Percentiles rank a stretch among this genome's conserved stretches.
phyloP scores from a whole-genome alignment of 2,329 filamentous ascomycete genomes.

The Fusarium poae region DNA sequence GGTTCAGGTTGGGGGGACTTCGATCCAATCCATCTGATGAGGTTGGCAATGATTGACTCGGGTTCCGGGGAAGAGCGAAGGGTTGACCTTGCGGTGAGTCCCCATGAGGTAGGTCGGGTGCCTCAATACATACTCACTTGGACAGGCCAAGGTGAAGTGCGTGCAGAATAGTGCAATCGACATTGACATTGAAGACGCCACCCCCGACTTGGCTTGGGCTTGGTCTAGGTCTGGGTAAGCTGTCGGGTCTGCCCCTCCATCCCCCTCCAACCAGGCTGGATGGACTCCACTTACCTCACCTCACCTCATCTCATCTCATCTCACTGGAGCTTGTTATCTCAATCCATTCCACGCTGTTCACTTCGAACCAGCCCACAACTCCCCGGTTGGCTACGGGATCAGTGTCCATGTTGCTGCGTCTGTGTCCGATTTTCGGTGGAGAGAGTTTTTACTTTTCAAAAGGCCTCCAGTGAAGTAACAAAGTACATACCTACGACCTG shows the following conservation, averaged over 20 bases:
- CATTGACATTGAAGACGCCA: slow-evolving; percentile 27
- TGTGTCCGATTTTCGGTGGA: slow-evolving; percentile 44
- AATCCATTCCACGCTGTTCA: slow-evolving; percentile 28
- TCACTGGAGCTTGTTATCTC: slow-evolving; percentile 29
- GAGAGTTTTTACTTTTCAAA: slow-evolving; percentile 28
- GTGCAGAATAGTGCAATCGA: slow-evolving; percentile 17
- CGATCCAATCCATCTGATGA: slow-evolving; percentile 17
- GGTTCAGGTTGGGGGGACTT: slow-evolving; percentile 12
- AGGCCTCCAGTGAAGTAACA: background rate
- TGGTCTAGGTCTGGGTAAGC: slow-evolving; percentile 16
- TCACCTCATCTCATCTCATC: slow-evolving; percentile 18
- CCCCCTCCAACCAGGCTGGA: slow-evolving; percentile 22
- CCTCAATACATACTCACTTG: slow-evolving; percentile 2
- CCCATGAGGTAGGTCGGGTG: slow-evolving; percentile 5
- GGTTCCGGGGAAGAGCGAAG: slow-evolving; percentile 31
- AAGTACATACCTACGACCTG: background rate
- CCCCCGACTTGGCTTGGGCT: slow-evolving; percentile 36
- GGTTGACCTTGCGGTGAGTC: slow-evolving; percentile 41
- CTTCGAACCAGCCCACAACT: slow-evolving; percentile 29
- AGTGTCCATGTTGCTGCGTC: slow-evolving; percentile 26
- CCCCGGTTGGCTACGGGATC: slow-evolving; percentile 43
- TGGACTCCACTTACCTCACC: slow-evolving; percentile 29
- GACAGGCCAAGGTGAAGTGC: slow-evolving; percentile 30
- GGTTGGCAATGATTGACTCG: slow-evolving; percentile 40
- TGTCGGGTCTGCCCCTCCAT: slow-evolving; percentile 18